Base-by-base conservation (phyloP, 352 stramenopile genomes). In the Paralagenidium karlingii region DNA sequence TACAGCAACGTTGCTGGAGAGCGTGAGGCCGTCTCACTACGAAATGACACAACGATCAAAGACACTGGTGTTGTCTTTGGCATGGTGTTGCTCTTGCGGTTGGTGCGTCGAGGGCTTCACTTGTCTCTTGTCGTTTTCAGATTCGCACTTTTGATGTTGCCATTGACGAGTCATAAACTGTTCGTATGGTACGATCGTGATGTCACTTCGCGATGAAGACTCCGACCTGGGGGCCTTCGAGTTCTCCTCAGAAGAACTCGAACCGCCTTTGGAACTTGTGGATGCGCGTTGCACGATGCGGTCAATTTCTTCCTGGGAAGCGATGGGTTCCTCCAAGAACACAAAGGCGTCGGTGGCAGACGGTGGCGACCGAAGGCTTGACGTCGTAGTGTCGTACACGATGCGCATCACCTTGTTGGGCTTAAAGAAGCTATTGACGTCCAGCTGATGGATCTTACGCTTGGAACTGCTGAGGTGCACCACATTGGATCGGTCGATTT, bases 361-460 rank as follows among this genome's bases (percentile, higher is more conserved):
- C n/a, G n/a, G n/a, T n/a, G n/a, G n/a, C n/a, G n/a, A n/a, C n/a
- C n/a, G n/a, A n/a, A n/a, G n/a, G n/a, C n/a, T n/a, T n/a, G n/a
- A n/a, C n/a, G n/a, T n/a, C n/a, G n/a, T n/a, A n/a, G n/a, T 58
- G 39, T 82, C 63, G 33, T 67, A 66, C 24, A 83, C 47, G 8
- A 86, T 55, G 29, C 73, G 68, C 22, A 66, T 64, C 29, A 87
- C 64, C 47, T 82, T 81, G 22, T 62, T 64, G 24, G 59, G 47
- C 19, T 53, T 51, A 27, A 87, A 84, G 27, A 87, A 45, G 34
- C 81, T 60, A 15, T 87, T 69, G 44, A 83, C 68, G 20, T 67
- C 59, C 49, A 81, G 45, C 24, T 80, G 66, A 34, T 68, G 63
- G 20, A 79, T 63, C 38, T 69, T 62, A 32, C 63, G 68, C 61